Conservation (phyloP, 495 filamentous ascomycete genomes). For the Xanthoparmelia taractica region DNA sequence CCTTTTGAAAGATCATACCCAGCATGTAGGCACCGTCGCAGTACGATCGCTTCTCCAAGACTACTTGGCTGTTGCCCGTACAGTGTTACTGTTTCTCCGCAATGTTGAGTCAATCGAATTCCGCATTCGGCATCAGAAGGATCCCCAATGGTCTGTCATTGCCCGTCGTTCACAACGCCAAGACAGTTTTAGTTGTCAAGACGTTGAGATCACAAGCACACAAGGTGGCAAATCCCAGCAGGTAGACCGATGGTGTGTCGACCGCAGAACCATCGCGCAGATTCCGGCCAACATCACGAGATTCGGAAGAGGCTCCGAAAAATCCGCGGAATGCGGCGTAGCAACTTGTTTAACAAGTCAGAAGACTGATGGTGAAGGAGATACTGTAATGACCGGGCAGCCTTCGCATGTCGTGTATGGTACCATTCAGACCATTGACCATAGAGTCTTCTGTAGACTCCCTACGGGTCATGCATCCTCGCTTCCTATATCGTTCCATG, state of each 20-base stretch:
- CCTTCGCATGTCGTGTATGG: not conserved
- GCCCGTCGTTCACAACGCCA: constrained; percentile 12
- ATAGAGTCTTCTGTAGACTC: constrained; percentile 31
- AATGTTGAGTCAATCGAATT: constrained; percentile 28
- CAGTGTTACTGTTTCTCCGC: constrained; percentile 31
- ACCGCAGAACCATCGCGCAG: constrained; percentile 21
- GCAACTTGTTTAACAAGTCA: constrained; percentile 24
- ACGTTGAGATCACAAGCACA: constrained; percentile 14
- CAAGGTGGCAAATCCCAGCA: constrained; percentile 15
- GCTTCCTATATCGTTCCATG: constrained; percentile 31
- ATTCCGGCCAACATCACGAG: constrained; percentile 18
- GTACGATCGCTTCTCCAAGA: constrained; percentile 19
- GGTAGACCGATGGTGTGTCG: constrained; percentile 26
- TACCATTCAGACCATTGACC: constrained; percentile 14
- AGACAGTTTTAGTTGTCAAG: constrained; percentile 17
- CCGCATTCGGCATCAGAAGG: constrained; percentile 10
- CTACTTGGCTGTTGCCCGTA: constrained; percentile 31
- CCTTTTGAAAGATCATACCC: constrained; percentile 17
- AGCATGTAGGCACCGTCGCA: constrained; percentile 10
- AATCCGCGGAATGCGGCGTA: constrained; percentile 34
- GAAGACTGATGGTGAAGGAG: not conserved
- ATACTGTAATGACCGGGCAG: not conserved
- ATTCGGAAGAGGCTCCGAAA: constrained; percentile 24
- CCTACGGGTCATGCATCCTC: constrained; percentile 28
- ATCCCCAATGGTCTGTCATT: constrained; percentile 22